Evolutionary conservation across 2,329 filamentous ascomycete genomes (phyloP), one percentile per base, ranked within the genome.

Genomic region (Xylaria sp.): DNA sequence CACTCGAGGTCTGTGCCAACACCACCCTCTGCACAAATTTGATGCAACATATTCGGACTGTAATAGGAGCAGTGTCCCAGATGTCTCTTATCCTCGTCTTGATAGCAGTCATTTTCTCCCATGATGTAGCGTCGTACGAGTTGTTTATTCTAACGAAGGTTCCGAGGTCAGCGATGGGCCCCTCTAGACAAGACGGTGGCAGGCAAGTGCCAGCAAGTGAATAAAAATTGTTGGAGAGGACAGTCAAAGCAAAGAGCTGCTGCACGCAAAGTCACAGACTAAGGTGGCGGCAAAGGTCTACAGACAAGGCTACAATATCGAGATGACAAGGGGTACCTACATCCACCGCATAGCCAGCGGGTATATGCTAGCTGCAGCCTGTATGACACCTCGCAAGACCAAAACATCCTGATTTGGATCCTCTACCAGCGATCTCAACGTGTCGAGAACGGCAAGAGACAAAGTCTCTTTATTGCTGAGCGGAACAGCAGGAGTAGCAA

Each of bases 21-120:
- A 99, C 92, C 54, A 98, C 93, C 72, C 93, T 90, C 83, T 99
- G 95, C 46, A 94, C 91, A 80, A 99, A 99, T 81, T 99, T 99
- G 86, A 98, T 91, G 83, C 96, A 98, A 85, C 94, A 97, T 79
- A 98, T 91, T 75, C 91, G 91, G 71, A 98, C 89, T 2, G 93
- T 91, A 13, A 91, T 86, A 15, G 89, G 83, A 20, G 93, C 91
- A 52, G 85, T 88, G 75, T 98, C 95, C 95, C 97, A 98, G 77
- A 96, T 90, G 68, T 89, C 90, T 69, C 99, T 82, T 74, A 99
- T 96, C 75, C 91, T 92, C 64, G 92, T 89, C 84, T 99, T 99
- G 82, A 98, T 95, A 12, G 90, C 88, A 63, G 89, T 86, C 89
- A 98, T 97, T 72, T 91, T 89, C 78, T 96, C 92, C 96, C 96